Percentiles rank a stretch among this genome's conserved stretches.
Conservation (phyloP, 2,329 filamentous ascomycete genomes). For the Pyricularia sp. region DNA sequence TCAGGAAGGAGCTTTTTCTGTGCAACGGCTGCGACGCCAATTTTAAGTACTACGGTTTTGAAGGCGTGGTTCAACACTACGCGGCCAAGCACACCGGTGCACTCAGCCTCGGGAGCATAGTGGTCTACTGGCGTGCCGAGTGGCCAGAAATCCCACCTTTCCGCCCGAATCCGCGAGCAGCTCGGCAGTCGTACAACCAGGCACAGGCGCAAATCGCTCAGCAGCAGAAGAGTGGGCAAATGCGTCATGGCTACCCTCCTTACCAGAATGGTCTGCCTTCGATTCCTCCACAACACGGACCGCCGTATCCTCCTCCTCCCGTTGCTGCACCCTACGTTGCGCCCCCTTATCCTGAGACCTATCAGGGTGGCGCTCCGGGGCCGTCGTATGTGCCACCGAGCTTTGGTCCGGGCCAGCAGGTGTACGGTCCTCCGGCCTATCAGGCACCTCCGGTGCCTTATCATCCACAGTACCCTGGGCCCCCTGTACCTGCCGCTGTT, state of each 20-base stretch:
- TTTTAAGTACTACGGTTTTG: conserved; percentile 59
- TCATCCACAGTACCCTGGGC: neutral
- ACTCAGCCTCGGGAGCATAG: conserved; percentile 57
- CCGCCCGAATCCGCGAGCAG: conserved; percentile 40
- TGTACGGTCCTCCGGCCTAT: conserved; percentile 10
- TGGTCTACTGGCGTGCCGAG: conserved; percentile 68
- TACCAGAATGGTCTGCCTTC: conserved; percentile 8
- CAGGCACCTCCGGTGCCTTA: conserved; percentile 8
- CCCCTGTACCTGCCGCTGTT: neutral
- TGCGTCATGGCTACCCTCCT: neutral
- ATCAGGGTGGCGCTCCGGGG: neutral
- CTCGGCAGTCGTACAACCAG: conserved; percentile 11
- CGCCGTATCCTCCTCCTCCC: conserved; percentile 5
- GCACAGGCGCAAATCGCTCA: neutral
- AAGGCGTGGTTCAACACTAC: conserved; percentile 71
- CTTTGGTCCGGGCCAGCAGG: neutral
- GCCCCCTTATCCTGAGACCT: conserved; percentile 3
- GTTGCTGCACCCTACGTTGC: neutral
- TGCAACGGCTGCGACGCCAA: conserved; percentile 56
- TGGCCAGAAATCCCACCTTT: conserved; percentile 71
- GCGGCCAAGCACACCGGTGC: conserved; percentile 65
- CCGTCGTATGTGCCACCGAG: neutral
- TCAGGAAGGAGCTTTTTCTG: conserved; percentile 60
- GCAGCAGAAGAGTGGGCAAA: neutral
- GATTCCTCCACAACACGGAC: neutral